phyloP scores from a whole-genome alignment of 805 yeast species.

The Millerozyma miso region DNA sequence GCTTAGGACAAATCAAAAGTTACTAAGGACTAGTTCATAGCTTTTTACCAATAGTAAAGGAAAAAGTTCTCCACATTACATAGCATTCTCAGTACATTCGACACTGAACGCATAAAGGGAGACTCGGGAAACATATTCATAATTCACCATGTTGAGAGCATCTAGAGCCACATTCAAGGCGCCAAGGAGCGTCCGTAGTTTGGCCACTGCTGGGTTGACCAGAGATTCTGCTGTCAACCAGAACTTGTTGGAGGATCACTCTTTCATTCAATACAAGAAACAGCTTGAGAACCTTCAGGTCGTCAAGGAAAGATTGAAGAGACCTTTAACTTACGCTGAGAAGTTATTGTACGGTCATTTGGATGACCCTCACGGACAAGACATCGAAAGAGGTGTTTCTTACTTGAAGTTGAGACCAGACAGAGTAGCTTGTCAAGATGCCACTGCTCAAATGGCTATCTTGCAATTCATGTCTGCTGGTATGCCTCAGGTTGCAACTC shows the following conservation, averaged over 20 bases:
- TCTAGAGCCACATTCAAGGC: constrained; percentile 34
- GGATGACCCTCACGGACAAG: constrained; percentile 87
- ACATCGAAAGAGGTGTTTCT: constrained; percentile 79
- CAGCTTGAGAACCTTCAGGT: constrained; percentile 84
- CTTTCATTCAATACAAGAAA: constrained; percentile 88
- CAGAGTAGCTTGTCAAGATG: constrained; percentile 98
- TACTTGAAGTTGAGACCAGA: constrained; percentile 95
- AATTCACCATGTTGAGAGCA: constrained; percentile 35
- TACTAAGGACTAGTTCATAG: not conserved
- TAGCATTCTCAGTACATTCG: not conserved
- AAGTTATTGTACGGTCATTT: constrained; percentile 92
- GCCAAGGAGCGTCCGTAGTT: constrained; percentile 38
- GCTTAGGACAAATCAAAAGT: not conserved
- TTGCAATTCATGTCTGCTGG: constrained; percentile 96
- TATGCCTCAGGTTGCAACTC: constrained; percentile 85
- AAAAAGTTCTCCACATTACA: not conserved
- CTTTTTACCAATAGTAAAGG: not conserved
- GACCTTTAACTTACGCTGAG: constrained; percentile 95
- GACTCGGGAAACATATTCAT: not conserved
- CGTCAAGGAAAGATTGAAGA: constrained; percentile 72
- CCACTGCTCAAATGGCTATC: constrained; percentile 97
- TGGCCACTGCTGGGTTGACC: constrained; percentile 51
- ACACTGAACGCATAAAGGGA: not conserved
- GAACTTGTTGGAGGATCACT: constrained; percentile 76
- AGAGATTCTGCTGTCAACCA: constrained; percentile 73